These are phyloP conservation scores for Lyophyllum shimeji DNA, from an alignment of 768 basidiomycete genomes.

Conservation along the genomic window DNA sequence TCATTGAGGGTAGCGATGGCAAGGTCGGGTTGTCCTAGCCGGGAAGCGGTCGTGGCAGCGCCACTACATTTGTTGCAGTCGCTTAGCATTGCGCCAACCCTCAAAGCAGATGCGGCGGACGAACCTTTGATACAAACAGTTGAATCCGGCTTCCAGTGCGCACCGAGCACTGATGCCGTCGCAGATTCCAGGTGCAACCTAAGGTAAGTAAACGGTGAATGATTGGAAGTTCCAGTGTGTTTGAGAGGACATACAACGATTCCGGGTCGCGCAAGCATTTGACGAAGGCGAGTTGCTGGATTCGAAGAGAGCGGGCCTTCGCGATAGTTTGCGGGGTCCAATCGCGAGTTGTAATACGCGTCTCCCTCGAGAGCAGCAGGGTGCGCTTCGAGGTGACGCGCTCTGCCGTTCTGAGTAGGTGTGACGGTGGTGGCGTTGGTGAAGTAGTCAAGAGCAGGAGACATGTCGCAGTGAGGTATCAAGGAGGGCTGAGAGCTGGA, in stretches of 20 bases:
- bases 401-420: constrained; percentile 4
- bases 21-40: constrained; percentile 76
- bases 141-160: constrained; percentile 77
- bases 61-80: constrained; percentile 42
- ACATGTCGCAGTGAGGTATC: constrained; percentile 8
- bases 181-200: constrained; percentile 79
- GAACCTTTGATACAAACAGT: constrained; percentile 75
- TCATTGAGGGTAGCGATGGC: constrained; percentile 79
- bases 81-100: background rate
- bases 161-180: constrained; percentile 81
- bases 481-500: background rate
- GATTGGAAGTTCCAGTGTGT: background rate
- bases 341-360: constrained; percentile 63
- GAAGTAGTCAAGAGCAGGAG: constrained; percentile 23
- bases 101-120: background rate
- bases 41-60: constrained; percentile 78
- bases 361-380: constrained; percentile 1
- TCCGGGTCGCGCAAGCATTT: constrained; percentile 68
- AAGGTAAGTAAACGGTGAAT: background rate
- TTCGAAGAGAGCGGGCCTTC: constrained; percentile 69
- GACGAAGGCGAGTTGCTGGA: constrained; percentile 70
- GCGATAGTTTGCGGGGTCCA: constrained; percentile 67
- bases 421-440: constrained; percentile 4
- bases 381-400: background rate
- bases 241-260: constrained; percentile 59